Evolutionary conservation across 192 early-diverging fungal genomes (phyloP).

Genomic region (Coemansia sp.): DNA sequence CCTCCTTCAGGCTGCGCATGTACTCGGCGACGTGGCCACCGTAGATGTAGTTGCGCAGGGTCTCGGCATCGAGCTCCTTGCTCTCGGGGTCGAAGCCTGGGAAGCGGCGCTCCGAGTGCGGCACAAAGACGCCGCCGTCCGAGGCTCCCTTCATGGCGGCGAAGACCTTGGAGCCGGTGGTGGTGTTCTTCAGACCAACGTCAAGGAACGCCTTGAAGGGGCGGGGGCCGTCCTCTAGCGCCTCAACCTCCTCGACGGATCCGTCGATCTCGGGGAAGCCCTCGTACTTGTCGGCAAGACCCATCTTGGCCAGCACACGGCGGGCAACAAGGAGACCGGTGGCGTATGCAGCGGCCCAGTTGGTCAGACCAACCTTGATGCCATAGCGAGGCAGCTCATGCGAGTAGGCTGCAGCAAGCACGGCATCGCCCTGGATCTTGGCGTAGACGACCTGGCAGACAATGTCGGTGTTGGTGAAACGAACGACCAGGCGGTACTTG

Average conservation of each 20-base stretch:
- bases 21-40: conserved; percentile 97
- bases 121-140: conserved; percentile 97
- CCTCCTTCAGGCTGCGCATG: conserved; percentile 97
- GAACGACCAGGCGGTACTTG: conserved; percentile 99
- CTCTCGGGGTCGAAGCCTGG: conserved; percentile 88
- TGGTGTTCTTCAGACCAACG: conserved; percentile 94
- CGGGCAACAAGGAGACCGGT: conserved; percentile 97
- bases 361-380: conserved; percentile 98
- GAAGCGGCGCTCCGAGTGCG: conserved; percentile 96
- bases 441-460: conserved; percentile 97
- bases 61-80: conserved; percentile 90
- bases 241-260: conserved; percentile 83
- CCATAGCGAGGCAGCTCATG: conserved; percentile 97
- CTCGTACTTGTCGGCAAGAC: conserved; percentile 94
- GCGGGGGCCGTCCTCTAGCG: conserved; percentile 85
- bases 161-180: conserved; percentile 96
- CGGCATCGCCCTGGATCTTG: conserved; percentile 96
- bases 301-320: conserved; percentile 92
- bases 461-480: conserved; percentile 98
- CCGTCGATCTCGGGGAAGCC: conserved; percentile 92
- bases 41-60: conserved; percentile 95
- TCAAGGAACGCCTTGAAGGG: conserved; percentile 99
- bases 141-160: conserved; percentile 98
- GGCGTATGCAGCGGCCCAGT: conserved; percentile 99
- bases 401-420: conserved; percentile 92